Percentiles rank a stretch among this genome's conserved stretches.
These are phyloP conservation scores for Lyophyllum shimeji DNA, from an alignment of 768 basidiomycete genomes.

Conservation along the genomic window DNA sequence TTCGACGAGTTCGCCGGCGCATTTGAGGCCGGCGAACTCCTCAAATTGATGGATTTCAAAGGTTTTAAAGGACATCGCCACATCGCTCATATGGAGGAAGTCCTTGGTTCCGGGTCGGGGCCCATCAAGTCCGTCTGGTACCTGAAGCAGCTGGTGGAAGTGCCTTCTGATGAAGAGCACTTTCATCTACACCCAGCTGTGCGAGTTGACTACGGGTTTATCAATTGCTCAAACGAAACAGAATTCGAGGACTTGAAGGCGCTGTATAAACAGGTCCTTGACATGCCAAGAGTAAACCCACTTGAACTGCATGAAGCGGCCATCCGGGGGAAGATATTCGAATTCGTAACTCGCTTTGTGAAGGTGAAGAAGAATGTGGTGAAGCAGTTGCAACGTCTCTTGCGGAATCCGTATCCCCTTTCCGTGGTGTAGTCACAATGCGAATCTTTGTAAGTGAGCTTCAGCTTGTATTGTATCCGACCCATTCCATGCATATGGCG, in stretches of 20 bases:
- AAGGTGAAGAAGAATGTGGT: conserved; percentile 20
- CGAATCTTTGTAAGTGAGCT: no score
- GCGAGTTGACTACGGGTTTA: conserved; percentile 36
- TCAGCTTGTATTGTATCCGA: no score
- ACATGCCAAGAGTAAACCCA: conserved; percentile 21
- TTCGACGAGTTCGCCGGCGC: conserved; percentile 35
- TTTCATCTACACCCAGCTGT: background rate
- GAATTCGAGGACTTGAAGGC: conserved; percentile 28
- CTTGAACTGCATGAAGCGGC: conserved; percentile 35
- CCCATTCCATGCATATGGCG: no score
- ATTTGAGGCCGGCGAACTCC: conserved; percentile 22
- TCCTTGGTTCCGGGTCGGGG: conserved; percentile 21
- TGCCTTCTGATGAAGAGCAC: background rate
- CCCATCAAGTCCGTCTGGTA: conserved; percentile 33
- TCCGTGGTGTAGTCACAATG: no score
- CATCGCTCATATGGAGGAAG: conserved; percentile 20
- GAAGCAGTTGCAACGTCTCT: conserved; percentile 24
- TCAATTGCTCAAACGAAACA: conserved; percentile 26
- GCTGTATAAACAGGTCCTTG: conserved; percentile 33
- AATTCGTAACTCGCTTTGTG: conserved; percentile 21
- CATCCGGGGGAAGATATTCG: conserved; percentile 28
- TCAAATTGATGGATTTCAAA: conserved; percentile 24
- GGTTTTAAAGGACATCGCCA: background rate
- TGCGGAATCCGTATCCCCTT: conserved; percentile 31
- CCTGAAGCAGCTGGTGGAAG: conserved; percentile 30